Percentiles rank a stretch among this genome's conserved stretches.
Conservation (phyloP, 345 rosid genomes). For the Melaleuca alternifolia region DNA sequence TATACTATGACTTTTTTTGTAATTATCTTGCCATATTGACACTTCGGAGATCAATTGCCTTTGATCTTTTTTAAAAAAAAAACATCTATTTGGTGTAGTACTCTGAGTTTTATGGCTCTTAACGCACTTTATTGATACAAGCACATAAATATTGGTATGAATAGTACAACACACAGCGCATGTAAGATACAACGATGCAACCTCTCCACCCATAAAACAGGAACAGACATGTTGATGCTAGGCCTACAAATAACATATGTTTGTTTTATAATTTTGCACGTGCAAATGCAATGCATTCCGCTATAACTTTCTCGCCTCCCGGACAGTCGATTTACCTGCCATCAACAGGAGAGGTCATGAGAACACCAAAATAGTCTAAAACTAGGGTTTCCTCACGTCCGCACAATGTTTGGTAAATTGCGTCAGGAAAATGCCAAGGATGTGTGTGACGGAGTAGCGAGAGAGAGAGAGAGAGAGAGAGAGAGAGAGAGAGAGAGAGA, state of each 20-base stretch:
- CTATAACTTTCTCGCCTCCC: neutral
- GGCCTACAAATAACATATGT: neutral
- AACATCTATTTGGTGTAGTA: neutral
- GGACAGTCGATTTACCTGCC: neutral
- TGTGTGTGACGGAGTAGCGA: neutral
- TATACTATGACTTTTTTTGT: neutral
- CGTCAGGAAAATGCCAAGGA: neutral
- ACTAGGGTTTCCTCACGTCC: neutral
- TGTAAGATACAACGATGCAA: neutral
- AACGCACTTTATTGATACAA: neutral
- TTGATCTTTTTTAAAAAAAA: neutral
- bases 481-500: neutral
- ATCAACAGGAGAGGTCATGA: neutral
- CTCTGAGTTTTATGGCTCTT: neutral
- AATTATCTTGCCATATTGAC: neutral
- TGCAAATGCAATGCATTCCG: neutral
- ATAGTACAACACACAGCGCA: neutral
- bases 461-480: neutral
- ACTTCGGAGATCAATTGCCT: neutral
- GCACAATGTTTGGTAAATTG: neutral
- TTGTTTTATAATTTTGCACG: neutral
- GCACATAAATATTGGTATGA: neutral
- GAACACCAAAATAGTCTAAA: neutral
- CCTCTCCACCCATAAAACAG: neutral
- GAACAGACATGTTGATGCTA: neutral